Evolutionary conservation across 2,329 filamentous ascomycete species (phyloP).

Genomic region (Beauveria pseudobassiana): DNA sequence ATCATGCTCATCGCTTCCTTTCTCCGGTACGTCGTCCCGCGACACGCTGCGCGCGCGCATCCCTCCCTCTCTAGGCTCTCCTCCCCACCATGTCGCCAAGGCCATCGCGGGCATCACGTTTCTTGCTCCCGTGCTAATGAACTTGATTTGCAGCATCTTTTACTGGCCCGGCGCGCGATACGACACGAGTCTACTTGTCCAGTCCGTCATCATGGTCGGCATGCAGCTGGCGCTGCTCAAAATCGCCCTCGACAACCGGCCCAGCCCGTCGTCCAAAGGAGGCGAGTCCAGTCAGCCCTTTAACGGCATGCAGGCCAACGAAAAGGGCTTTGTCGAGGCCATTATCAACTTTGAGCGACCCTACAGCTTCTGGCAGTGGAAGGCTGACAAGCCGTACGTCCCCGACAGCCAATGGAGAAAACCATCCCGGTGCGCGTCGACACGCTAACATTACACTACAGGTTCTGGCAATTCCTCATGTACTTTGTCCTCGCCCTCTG

Average conservation of each 20-base stretch:
- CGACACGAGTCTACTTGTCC: conserved; percentile 54
- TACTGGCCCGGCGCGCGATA: conserved; percentile 63
- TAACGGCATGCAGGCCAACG: conserved; percentile 38
- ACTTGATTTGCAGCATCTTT: conserved; percentile 45
- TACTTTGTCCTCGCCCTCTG: conserved; percentile 58
- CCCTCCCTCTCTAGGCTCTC: background rate
- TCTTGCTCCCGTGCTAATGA: conserved; percentile 11
- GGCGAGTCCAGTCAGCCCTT: conserved; percentile 58
- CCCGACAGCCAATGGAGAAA: background rate
- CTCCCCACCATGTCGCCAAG: background rate
- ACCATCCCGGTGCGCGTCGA: background rate
- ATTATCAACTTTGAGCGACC: conserved; percentile 44
- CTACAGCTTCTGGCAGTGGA: conserved; percentile 80
- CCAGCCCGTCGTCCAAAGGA: conserved; percentile 49
- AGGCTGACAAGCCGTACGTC: conserved; percentile 56
- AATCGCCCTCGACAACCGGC: conserved; percentile 61
- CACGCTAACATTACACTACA: conserved; percentile 21
- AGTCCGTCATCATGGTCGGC: conserved; percentile 57
- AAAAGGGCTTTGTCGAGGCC: conserved; percentile 14
- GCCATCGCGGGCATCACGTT: background rate
- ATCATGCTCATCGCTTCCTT: conserved; percentile 66
- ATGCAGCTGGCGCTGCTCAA: conserved; percentile 59
- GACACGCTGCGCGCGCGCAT: background rate
- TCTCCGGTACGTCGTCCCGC: conserved; percentile 41
- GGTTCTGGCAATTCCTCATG: conserved; percentile 71